Evolutionary conservation across 1,284 basidiomycete species (phyloP).

Genomic region (Macrocystidia cucumis): DNA sequence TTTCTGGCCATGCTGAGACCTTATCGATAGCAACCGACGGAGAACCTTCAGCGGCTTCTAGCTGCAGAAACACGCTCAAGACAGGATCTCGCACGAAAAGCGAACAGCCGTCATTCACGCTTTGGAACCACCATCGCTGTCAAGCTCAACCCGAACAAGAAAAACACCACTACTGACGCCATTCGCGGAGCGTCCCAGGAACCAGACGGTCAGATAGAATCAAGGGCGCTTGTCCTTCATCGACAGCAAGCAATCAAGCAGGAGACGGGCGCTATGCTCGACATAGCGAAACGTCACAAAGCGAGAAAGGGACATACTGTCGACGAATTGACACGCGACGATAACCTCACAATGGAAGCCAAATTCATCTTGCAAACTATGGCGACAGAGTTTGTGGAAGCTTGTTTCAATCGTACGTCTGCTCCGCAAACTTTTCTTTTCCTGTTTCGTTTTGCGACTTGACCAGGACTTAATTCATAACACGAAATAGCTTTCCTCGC

Average conservation of each 20-base stretch:
- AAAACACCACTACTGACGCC: conserved; percentile 14
- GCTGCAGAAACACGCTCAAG: conserved; percentile 62
- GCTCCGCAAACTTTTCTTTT: too few relatives aligned
- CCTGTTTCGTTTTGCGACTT: conserved; percentile 9
- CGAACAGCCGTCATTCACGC: conserved; percentile 82
- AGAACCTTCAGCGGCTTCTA: conserved; percentile 65
- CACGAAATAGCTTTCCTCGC: conserved; percentile 64
- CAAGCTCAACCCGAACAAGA: conserved; percentile 52
- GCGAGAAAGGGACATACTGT: conserved; percentile 59
- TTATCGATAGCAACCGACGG: conserved; percentile 51
- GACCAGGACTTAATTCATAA: conserved; percentile 3
- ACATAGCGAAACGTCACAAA: conserved; percentile 67
- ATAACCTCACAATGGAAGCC: conserved; percentile 70
- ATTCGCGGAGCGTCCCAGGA: conserved; percentile 22
- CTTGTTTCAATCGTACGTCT: conserved; percentile 79
- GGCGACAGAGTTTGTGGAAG: conserved; percentile 67
- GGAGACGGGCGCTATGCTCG: conserved; percentile 73
- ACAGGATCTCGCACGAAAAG: conserved; percentile 46
- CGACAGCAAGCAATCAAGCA: conserved; percentile 73
- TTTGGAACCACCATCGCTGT: conserved; percentile 91
- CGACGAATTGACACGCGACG: conserved; percentile 66
- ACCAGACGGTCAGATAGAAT: conserved; percentile 23
- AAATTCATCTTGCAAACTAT: conserved; percentile 60
- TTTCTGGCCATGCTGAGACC: conserved; percentile 6
- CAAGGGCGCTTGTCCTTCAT: conserved; percentile 64